Percentiles rank a stretch among this genome's conserved stretches.
Evolutionary conservation across 2,329 filamentous ascomycete genomes (phyloP).

Genomic region (Fusarium solani-melongenae): DNA sequence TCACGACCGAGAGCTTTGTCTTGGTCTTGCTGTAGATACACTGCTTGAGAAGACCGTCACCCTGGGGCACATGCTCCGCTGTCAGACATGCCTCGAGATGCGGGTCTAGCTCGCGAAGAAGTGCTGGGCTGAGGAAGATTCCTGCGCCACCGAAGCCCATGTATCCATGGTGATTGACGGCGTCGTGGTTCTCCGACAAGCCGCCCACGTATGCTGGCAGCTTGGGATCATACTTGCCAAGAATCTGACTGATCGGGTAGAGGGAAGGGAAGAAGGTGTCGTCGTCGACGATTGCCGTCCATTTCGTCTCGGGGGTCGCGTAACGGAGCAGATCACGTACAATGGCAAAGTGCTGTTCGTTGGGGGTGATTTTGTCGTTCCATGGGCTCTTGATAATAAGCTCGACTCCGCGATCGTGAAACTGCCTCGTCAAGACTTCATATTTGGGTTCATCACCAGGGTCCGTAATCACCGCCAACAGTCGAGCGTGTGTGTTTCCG

Average conservation of each 20-base stretch:
- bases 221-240: slow-evolving; percentile 60
- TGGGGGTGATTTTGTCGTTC: slow-evolving; percentile 52
- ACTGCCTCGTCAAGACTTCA: slow-evolving; percentile 44
- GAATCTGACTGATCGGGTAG: slow-evolving; percentile 58
- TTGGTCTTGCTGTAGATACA: slow-evolving; percentile 67
- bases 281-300: slow-evolving; percentile 70
- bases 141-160: slow-evolving; percentile 73
- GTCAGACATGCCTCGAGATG: slow-evolving; percentile 61
- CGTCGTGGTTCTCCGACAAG: slow-evolving; percentile 65
- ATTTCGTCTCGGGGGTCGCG: slow-evolving; percentile 58
- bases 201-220: slow-evolving; percentile 65
- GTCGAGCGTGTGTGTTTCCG: slow-evolving; percentile 59
- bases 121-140: slow-evolving; percentile 65
- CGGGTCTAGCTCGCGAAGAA: slow-evolving; percentile 59
- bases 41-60: slow-evolving; percentile 67
- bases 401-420: slow-evolving; percentile 47
- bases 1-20: slow-evolving; percentile 65
- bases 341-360: slow-evolving; percentile 68
- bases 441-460: slow-evolving; percentile 45
- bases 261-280: slow-evolving; percentile 73
- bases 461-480: slow-evolving; percentile 64
- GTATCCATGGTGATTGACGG: slow-evolving; percentile 63
- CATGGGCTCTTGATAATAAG: slow-evolving; percentile 49
- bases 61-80: slow-evolving; percentile 47
- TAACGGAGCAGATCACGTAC: slow-evolving; percentile 61